Evolutionary conservation across 345 rosid genomes (phyloP).

Genomic region (Linum trigynum): DNA sequence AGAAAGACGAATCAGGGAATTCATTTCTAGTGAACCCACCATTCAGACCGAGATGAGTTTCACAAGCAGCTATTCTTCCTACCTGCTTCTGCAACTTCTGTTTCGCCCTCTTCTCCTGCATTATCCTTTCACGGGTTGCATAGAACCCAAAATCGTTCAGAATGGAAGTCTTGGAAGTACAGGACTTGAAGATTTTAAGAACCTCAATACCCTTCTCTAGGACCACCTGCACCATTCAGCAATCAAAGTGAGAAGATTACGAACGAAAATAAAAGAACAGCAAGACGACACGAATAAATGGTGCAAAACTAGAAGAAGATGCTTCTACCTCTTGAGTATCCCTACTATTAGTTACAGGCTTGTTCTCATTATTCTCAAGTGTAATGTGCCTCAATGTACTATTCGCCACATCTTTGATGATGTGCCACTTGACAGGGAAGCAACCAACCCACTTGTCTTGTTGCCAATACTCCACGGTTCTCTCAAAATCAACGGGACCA

Average conservation of each 20-base stretch:
- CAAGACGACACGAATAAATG: neutral
- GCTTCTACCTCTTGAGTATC: slow-evolving; percentile 70
- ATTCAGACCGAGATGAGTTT: neutral
- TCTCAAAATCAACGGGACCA: slow-evolving; percentile 62
- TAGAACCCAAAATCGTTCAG: slow-evolving; percentile 22
- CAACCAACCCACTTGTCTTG: slow-evolving; percentile 84
- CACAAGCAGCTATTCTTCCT: neutral
- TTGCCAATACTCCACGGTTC: slow-evolving; percentile 70
- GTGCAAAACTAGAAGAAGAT: neutral
- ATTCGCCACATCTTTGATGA: slow-evolving; percentile 68
- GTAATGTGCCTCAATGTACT: slow-evolving; percentile 53
- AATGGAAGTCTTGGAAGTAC: slow-evolving; percentile 17
- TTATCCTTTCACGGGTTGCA: slow-evolving; percentile 20
- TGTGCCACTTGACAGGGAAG: slow-evolving; percentile 75
- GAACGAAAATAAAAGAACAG: neutral
- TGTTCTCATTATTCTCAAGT: slow-evolving; percentile 62
- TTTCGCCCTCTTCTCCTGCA: slow-evolving; percentile 23
- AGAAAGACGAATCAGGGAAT: too few species aligned
- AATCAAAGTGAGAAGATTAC: neutral
- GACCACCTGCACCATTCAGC: slow-evolving; percentile 7
- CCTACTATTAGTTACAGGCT: slow-evolving; percentile 74
- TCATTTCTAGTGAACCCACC: too few species aligned
- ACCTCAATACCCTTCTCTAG: slow-evolving; percentile 22
- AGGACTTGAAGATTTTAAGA: slow-evolving; percentile 19
- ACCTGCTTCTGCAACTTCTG: slow-evolving; percentile 45